These are phyloP conservation scores for Coemansia umbellata DNA, from an alignment of 192 early-diverging fungal genomes.

Conservation along the genomic window DNA sequence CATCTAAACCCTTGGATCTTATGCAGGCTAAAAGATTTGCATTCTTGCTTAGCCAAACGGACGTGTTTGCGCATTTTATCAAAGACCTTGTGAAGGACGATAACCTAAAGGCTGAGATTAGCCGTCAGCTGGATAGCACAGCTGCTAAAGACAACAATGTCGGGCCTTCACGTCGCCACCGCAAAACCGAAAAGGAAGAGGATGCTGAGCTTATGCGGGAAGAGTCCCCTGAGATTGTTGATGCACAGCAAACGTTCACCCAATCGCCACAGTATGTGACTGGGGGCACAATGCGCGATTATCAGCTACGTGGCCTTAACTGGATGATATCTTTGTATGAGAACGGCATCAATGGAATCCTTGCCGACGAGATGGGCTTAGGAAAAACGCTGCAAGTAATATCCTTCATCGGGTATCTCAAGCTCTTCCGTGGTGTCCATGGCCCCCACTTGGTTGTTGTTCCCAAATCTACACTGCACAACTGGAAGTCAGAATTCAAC, in stretches of 20 bases:
- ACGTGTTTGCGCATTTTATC: constrained; percentile 71
- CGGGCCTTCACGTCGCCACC: constrained; percentile 64
- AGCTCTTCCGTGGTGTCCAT: constrained; percentile 66
- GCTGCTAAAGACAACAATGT: constrained; percentile 12
- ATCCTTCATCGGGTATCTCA: constrained; percentile 93
- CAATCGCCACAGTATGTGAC: constrained; percentile 89
- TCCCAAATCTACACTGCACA: constrained; percentile 94
- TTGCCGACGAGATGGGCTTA: constrained; percentile 99
- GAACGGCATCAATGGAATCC: constrained; percentile 97
- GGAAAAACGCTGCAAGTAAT: constrained; percentile 97
- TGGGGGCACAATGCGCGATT: constrained; percentile 91
- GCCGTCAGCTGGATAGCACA: constrained; percentile 43
- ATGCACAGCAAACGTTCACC: constrained; percentile 68
- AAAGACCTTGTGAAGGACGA: constrained; percentile 55
- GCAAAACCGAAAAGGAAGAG: constrained; percentile 97
- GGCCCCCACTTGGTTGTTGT: constrained; percentile 96
- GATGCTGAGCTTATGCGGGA: constrained; percentile 86
- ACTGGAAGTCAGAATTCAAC: constrained; percentile 90
- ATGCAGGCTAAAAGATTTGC: constrained; percentile 53
- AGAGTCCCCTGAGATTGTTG: constrained; percentile 59
- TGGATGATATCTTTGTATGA: constrained; percentile 96
- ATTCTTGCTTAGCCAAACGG: constrained; percentile 58
- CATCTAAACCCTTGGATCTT: constrained; percentile 38
- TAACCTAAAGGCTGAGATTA: constrained; percentile 51
- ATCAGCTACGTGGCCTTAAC: constrained; percentile 94